Evolutionary conservation across 2,329 filamentous ascomycete species (phyloP).

Genomic region (Chaetomiaceae sp.): DNA sequence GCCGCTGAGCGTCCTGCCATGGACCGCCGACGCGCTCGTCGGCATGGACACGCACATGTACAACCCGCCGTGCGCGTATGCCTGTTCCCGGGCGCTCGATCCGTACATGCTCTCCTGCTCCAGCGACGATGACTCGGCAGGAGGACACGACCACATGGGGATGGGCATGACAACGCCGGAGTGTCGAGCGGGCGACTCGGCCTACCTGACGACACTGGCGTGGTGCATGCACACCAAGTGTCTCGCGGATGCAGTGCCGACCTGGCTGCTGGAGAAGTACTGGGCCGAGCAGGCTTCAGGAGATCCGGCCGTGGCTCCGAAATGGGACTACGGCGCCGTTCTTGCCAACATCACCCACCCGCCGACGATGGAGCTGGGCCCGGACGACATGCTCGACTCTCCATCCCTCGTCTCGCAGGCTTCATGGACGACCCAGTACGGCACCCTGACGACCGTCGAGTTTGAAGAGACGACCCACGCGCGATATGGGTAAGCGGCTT

Average conservation of each 20-base stretch:
- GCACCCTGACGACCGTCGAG: background rate
- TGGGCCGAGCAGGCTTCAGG: background rate
- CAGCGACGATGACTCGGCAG: background rate
- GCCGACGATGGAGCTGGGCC: background rate
- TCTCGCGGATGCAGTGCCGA: background rate
- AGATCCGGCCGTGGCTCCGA: background rate
- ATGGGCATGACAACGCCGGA: background rate
- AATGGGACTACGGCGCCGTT: background rate
- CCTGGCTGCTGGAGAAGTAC: background rate
- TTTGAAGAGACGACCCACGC: background rate
- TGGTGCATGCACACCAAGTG: conserved; percentile 1
- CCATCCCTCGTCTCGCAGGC: background rate
- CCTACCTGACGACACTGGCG: background rate
- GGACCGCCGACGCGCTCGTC: background rate
- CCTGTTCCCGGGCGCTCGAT: background rate
- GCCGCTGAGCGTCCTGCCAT: background rate
- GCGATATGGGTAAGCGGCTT: background rate
- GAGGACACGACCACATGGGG: background rate
- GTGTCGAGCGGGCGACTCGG: background rate
- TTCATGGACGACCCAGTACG: background rate
- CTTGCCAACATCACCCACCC: background rate
- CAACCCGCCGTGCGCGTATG: background rate
- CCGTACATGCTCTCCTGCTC: background rate
- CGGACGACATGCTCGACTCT: background rate
- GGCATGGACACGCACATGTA: background rate